Conservation (phyloP, 768 basidiomycete species). For the Termitomyces titanicus region DNA sequence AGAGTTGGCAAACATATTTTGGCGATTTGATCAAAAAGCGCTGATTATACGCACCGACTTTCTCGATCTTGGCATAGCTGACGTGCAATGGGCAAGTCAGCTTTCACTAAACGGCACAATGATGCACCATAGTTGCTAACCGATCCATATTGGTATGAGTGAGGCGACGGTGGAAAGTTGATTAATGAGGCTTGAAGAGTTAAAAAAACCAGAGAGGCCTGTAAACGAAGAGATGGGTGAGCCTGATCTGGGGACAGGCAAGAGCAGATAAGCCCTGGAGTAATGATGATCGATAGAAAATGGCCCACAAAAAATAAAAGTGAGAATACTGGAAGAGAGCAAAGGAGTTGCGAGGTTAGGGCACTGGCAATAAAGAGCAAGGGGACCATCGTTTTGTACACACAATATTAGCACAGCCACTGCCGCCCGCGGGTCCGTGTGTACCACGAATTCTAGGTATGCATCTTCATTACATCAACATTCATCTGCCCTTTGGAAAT, state of each 20-base stretch:
- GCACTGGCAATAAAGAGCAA: conserved; percentile 11
- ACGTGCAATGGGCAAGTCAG: conserved; percentile 14
- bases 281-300: conserved; percentile 15
- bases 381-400: conserved; percentile 14
- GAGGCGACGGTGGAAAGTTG: not conserved
- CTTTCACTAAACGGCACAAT: conserved; percentile 10
- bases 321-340: conserved; percentile 12
- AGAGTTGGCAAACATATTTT: conserved; percentile 1
- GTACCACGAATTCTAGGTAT: not conserved
- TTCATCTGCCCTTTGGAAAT: conserved; percentile 6
- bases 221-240: conserved; percentile 12
- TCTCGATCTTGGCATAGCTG: conserved; percentile 97
- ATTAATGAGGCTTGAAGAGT: conserved; percentile 6
- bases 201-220: conserved; percentile 10
- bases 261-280: not conserved
- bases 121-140: conserved; percentile 25
- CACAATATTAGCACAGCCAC: conserved; percentile 17
- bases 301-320: conserved; percentile 15
- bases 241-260: conserved; percentile 8
- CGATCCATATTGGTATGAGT: conserved; percentile 36
- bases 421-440: conserved; percentile 13
- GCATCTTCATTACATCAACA: conserved; percentile 6
- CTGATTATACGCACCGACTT: conserved; percentile 78
- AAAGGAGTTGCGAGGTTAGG: conserved; percentile 14
- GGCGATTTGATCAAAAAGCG: conserved; percentile 7